Conservation (phyloP, 2,329 filamentous ascomycete species). For the Colletotrichum sp. region DNA sequence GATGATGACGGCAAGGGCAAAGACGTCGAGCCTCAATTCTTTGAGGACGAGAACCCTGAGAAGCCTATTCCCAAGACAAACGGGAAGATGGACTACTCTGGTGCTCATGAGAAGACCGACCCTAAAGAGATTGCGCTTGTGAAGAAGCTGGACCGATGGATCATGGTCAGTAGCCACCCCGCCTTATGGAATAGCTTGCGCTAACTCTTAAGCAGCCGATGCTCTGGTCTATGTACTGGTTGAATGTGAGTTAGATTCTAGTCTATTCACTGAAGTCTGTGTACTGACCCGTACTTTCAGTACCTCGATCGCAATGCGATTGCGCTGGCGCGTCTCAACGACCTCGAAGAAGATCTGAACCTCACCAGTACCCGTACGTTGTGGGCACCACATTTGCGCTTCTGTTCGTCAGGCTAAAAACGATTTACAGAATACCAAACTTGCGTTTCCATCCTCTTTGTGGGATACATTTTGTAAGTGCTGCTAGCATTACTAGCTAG, state of each 20-base stretch:
- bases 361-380: slow-evolving; percentile 19
- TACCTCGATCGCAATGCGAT: slow-evolving; percentile 23
- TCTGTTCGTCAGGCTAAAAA: neutral
- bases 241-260: slow-evolving; percentile 16
- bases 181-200: neutral
- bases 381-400: too few relatives aligned
- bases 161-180: slow-evolving; percentile 32
- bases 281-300: neutral
- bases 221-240: slow-evolving; percentile 24
- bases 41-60: slow-evolving; percentile 21
- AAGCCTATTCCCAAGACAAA: slow-evolving; percentile 23
- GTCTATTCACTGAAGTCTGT: fast-evolving
- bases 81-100: slow-evolving; percentile 38
- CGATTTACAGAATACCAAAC: slow-evolving; percentile 33
- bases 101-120: slow-evolving; percentile 44
- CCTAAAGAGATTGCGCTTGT: slow-evolving; percentile 45
- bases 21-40: slow-evolving; percentile 16
- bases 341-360: slow-evolving; percentile 26
- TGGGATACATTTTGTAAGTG: slow-evolving; percentile 27
- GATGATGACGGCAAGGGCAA: neutral
- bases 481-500: fast-evolving
- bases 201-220: slow-evolving; percentile 14
- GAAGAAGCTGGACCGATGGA: slow-evolving; percentile 43
- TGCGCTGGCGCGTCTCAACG: slow-evolving; percentile 24
- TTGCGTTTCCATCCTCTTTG: slow-evolving; percentile 39